Evolutionary conservation across 495 filamentous ascomycete species (phyloP).

Genomic region (Penicillium bialowiezense): DNA sequence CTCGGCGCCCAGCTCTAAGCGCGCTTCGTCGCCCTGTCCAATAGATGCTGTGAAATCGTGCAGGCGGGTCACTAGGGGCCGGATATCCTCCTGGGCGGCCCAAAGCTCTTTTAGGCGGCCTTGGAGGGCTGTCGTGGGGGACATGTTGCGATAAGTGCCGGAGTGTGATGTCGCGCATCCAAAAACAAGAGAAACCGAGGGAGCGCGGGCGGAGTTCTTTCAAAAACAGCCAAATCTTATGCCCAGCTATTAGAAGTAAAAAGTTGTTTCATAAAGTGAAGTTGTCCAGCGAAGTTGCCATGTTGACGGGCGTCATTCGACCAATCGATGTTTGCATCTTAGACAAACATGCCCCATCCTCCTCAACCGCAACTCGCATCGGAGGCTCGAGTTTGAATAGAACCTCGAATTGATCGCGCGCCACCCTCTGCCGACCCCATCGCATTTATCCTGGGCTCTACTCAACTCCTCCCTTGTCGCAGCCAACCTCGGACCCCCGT

Average conservation of each 20-base stretch:
- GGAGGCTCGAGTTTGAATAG: background rate
- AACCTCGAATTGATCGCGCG: slow-evolving; percentile 6
- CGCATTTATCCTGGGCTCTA: background rate
- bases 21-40: slow-evolving; percentile 59
- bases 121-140: slow-evolving; percentile 56
- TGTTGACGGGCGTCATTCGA: slow-evolving; percentile 16
- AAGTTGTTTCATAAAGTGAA: background rate
- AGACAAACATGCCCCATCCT: slow-evolving; percentile 29
- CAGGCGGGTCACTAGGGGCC: slow-evolving; percentile 73
- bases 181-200: no score
- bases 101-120: slow-evolving; percentile 66
- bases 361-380: slow-evolving; percentile 12
- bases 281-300: slow-evolving; percentile 12
- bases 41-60: slow-evolving; percentile 62
- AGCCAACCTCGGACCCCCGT: background rate
- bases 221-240: no score
- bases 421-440: background rate
- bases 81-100: slow-evolving; percentile 62
- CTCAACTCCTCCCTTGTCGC: background rate
- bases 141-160: slow-evolving; percentile 38
- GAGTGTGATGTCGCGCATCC: background rate
- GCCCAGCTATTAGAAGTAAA: no score
- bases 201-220: no score
- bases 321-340: slow-evolving; percentile 34
- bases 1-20: slow-evolving; percentile 74